Percentiles rank a stretch among this genome's conserved stretches.
phyloP scores from a whole-genome alignment of 2,329 filamentous ascomycete genomes.

The Parastagonospora avenae region DNA sequence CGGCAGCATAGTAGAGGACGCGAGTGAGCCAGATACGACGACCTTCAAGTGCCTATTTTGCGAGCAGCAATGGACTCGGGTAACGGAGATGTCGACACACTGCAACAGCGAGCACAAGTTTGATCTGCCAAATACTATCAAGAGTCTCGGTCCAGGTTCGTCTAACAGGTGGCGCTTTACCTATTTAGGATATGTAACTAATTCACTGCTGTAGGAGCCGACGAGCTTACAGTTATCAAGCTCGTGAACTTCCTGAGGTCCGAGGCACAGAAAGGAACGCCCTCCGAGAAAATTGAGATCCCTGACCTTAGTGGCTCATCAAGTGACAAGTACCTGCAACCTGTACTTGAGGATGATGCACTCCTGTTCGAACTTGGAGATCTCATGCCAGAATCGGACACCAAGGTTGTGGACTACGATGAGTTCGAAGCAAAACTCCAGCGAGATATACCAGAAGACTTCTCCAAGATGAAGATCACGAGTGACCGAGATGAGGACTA shows the following conservation, averaged over 20 bases:
- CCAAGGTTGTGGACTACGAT: slow-evolving; percentile 37
- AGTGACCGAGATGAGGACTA: slow-evolving; percentile 63
- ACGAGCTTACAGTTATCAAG: slow-evolving; percentile 42
- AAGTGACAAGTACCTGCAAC: slow-evolving; percentile 82
- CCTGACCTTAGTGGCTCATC: slow-evolving; percentile 65
- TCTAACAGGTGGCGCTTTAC: slow-evolving; percentile 14
- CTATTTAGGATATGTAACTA: slow-evolving; percentile 21
- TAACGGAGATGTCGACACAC: slow-evolving; percentile 35
- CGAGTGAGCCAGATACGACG: slow-evolving; percentile 42
- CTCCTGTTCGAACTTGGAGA: slow-evolving; percentile 88
- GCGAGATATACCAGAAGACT: slow-evolving; percentile 45
- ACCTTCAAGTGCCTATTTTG: slow-evolving; percentile 45
- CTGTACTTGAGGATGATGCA: slow-evolving; percentile 86
- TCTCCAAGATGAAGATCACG: slow-evolving; percentile 34
- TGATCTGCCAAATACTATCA: slow-evolving; percentile 31
- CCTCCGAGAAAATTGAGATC: slow-evolving; percentile 55
- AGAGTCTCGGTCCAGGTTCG: slow-evolving; percentile 36
- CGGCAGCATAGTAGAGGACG: slow-evolving; percentile 42
- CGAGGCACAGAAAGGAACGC: slow-evolving; percentile 45
- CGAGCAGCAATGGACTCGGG: slow-evolving; percentile 35
- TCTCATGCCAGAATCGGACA: slow-evolving; percentile 51
- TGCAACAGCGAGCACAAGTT: slow-evolving; percentile 35
- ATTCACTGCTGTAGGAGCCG: slow-evolving; percentile 28
- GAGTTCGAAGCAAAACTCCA: slow-evolving; percentile 48
- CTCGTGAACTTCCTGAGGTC: slow-evolving; percentile 56